A percentile compares a stretch with the other conserved stretches of the same genome.
These are phyloP conservation scores for Globisporangium apiculatum DNA, from an alignment of 352 stramenopile species.

Conservation along the genomic window DNA sequence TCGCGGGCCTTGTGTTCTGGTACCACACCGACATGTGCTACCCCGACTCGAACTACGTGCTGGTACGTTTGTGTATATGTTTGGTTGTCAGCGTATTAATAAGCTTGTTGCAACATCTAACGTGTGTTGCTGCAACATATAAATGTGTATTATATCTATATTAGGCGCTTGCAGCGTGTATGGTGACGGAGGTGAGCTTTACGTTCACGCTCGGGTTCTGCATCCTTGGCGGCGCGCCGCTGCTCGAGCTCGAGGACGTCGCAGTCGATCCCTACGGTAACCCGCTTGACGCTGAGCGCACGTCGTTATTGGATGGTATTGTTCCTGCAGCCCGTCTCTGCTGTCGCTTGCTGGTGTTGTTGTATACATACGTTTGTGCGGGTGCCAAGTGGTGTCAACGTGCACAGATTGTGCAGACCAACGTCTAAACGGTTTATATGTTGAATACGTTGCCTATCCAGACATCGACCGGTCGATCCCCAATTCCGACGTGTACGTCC, in stretches of 20 bases:
- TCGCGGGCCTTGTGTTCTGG: constrained; percentile 55
- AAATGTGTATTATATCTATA: constrained; percentile 3
- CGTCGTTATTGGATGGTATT: constrained; percentile 74
- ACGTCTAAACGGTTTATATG: neutral
- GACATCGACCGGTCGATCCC: constrained; percentile 50
- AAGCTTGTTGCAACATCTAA: neutral
- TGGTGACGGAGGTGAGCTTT: constrained; percentile 69
- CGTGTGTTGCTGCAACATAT: neutral
- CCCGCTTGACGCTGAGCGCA: constrained; percentile 59
- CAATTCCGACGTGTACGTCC: constrained; percentile 79
- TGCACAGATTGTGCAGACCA: too few relatives aligned
- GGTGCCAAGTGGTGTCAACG: neutral
- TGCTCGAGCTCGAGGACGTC: constrained; percentile 20
- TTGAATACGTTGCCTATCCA: constrained; percentile 8
- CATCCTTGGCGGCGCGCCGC: constrained; percentile 38
- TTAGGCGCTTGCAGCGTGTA: constrained; percentile 43
- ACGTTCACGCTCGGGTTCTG: constrained; percentile 66
- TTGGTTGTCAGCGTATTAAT: neutral
- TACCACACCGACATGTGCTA: constrained; percentile 64
- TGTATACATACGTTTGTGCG: constrained; percentile 4
- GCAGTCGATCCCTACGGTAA: constrained; percentile 56
- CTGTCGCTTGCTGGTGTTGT: constrained; percentile 8
- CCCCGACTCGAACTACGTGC: constrained; percentile 66
- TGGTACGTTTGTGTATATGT: constrained; percentile 27
- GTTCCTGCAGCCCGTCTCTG: neutral